These are phyloP conservation scores for Raddia distichophylla DNA, from an alignment of 176 grass and related monocot genomes.

Conservation along the genomic window DNA sequence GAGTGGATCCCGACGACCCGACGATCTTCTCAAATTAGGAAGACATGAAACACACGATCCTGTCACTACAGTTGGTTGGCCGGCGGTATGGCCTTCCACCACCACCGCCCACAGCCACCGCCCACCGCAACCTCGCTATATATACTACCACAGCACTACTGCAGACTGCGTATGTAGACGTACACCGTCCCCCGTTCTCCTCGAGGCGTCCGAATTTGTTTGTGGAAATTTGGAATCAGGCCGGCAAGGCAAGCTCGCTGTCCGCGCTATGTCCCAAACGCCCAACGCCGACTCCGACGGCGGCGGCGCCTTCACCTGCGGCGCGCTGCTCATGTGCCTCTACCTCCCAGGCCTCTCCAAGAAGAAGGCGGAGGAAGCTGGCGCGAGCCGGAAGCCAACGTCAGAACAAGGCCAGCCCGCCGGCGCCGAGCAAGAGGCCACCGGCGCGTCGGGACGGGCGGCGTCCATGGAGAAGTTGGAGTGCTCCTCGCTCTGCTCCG, in stretches of 20 bases:
- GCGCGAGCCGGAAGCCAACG: not conserved
- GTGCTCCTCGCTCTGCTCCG: conserved; percentile 43
- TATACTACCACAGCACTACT: not conserved
- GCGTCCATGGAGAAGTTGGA: conserved; percentile 40
- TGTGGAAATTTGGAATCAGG: not conserved
- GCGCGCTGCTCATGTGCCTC: conserved; percentile 51
- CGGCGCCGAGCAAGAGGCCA: conserved; percentile 8
- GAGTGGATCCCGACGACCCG: conserved; percentile 27
- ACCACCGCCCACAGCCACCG: not conserved
- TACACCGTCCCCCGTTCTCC: not conserved
- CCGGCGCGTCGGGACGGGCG: not conserved
- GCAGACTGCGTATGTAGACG: not conserved
- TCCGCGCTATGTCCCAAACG: conserved; percentile 23
- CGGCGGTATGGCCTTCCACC: conserved; percentile 49
- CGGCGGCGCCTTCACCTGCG: conserved; percentile 41
- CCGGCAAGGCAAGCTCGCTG: conserved; percentile 26
- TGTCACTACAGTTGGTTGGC: not conserved
- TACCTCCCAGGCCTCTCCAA: conserved; percentile 38
- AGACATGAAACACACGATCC: conserved; percentile 47
- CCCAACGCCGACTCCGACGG: conserved; percentile 21
- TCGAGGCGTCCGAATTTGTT: not conserved
- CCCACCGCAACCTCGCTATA: conserved; percentile 29
- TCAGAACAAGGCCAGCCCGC: not conserved
- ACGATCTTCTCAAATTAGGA: conserved; percentile 7
- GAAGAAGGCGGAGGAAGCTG: conserved; percentile 40